phyloP scores from a whole-genome alignment of 148 eudicot species.

The Persicaria maculosa region DNA sequence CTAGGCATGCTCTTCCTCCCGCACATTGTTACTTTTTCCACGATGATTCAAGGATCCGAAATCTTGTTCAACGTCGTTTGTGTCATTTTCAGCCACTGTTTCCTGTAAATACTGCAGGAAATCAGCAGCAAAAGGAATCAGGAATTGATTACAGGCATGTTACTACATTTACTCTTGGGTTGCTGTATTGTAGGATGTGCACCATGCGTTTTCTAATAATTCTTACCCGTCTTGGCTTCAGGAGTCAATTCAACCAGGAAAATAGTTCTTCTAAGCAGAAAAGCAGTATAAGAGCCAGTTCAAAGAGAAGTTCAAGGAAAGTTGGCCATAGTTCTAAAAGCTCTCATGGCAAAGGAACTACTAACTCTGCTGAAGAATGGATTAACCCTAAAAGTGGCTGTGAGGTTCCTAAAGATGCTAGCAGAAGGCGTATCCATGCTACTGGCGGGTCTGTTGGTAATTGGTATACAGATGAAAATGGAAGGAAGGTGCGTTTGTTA shows the following conservation, averaged over 20 bases:
- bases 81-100: slow-evolving; percentile 65
- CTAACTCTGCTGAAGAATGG: slow-evolving; percentile 53
- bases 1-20: slow-evolving; percentile 43
- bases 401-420: slow-evolving; percentile 61
- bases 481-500: slow-evolving; percentile 56
- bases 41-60: slow-evolving; percentile 58
- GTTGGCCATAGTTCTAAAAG: slow-evolving; percentile 35
- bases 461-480: slow-evolving; percentile 65
- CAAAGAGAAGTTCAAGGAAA: slow-evolving; percentile 30
- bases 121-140: slow-evolving; percentile 32
- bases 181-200: neutral
- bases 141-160: slow-evolving; percentile 75
- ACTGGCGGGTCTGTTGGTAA: slow-evolving; percentile 64
- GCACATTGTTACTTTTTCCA: slow-evolving; percentile 69
- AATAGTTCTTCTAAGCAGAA: slow-evolving; percentile 38
- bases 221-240: slow-evolving; percentile 20
- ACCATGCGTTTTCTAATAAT: neutral
- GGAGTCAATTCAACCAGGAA: slow-evolving; percentile 72
- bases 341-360: slow-evolving; percentile 22
- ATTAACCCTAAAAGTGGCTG: slow-evolving; percentile 43
- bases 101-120: slow-evolving; percentile 25
- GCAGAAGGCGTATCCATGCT: slow-evolving; percentile 78
- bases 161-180: slow-evolving; percentile 7
- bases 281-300: slow-evolving; percentile 24
- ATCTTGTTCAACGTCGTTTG: slow-evolving; percentile 61